Percentiles rank a stretch among this genome's conserved stretches.
Evolutionary conservation across 345 rosid species (phyloP).

Genomic region (Lepidium didymum): DNA sequence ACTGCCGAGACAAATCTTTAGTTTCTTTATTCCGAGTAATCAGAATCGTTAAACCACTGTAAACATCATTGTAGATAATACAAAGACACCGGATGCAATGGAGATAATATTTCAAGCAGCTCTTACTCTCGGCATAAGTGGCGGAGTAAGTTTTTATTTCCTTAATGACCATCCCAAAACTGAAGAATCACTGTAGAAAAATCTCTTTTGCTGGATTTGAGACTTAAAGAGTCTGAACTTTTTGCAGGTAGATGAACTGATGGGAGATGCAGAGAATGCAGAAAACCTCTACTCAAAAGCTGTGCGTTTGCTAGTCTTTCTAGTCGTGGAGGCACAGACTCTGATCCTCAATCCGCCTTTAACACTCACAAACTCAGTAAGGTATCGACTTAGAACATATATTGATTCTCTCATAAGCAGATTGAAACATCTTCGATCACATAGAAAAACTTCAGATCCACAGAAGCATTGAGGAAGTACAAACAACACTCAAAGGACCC

Average conservation of each 20-base stretch:
- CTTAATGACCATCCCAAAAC: background rate
- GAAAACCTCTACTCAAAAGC: slow-evolving; percentile 61
- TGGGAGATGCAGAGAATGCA: slow-evolving; percentile 72
- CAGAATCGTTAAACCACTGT: background rate
- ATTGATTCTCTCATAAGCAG: slow-evolving; percentile 60
- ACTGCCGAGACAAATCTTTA: background rate
- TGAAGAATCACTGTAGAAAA: background rate
- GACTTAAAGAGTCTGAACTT: background rate
- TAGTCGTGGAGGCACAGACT: slow-evolving; percentile 78
- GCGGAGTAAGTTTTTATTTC: slow-evolving; percentile 58
- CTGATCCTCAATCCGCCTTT: slow-evolving; percentile 85
- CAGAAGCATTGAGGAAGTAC: slow-evolving; percentile 26
- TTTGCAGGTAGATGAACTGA: slow-evolving; percentile 74
- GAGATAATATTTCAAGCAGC: slow-evolving; percentile 90
- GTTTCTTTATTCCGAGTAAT: background rate
- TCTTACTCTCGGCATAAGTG: slow-evolving; percentile 64
- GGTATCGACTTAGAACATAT: slow-evolving; percentile 57
- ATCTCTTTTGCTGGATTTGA: background rate
- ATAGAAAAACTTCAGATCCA: slow-evolving; percentile 45
- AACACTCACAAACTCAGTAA: slow-evolving; percentile 80
- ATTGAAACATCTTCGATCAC: slow-evolving; percentile 50
- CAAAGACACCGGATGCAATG: slow-evolving; percentile 94
- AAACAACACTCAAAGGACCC: background rate
- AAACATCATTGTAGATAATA: slow-evolving; percentile 46
- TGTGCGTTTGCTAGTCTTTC: slow-evolving; percentile 59